Base-by-base conservation (phyloP, 1,284 basidiomycete genomes). In the Ustilago nuda region DNA sequence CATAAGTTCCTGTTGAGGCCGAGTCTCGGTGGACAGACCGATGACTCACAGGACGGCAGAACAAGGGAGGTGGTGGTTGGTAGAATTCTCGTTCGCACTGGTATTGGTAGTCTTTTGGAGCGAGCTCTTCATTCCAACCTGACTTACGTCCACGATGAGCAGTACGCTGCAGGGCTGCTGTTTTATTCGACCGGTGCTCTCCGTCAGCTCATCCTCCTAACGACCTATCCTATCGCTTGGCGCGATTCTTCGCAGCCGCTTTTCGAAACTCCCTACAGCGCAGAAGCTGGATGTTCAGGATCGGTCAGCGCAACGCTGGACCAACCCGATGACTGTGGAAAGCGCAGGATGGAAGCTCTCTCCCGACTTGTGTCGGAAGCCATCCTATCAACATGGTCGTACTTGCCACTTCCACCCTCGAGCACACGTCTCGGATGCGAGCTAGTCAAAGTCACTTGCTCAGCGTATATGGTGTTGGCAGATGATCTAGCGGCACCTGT, bases 311-410 rank as follows among this genome's bases (percentile, higher is more conserved):
- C 9, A 9, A 11, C 9, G 8, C 32, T 48, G 13, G 36, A 23
- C 37, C 39, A 62, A 3, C 11, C 30, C 3, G 36, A 68, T 12
- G 72, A 70, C 37, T 61, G 68, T 15, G 72, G 72, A 4, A 45
- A 64, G 30, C 65, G 57, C 9, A 17, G 66, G 9, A 57, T 61
- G 45, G 66, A 72, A 15, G 58, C 74, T 6, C 53, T 76, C 6
- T 60, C 41, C 45, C 39, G 56, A 0, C 56, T 76, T 23, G 45
- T 76, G 1, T 66, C 62, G 2, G 61, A 72, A 56, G 39, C 19
- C 35, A 56, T 76, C 8, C 48, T 76, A 2, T 69, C 66, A 0
- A 76, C 66, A 8, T 76, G 74, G 74, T 72, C 74, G 19, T 72
- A 72, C 50, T 43, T 76, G 0, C 66, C 74, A 4, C 61, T 76